These are phyloP conservation scores for Nicotiana benthamiana DNA, from an alignment of 257 asterid genomes.

Conservation along the genomic window DNA sequence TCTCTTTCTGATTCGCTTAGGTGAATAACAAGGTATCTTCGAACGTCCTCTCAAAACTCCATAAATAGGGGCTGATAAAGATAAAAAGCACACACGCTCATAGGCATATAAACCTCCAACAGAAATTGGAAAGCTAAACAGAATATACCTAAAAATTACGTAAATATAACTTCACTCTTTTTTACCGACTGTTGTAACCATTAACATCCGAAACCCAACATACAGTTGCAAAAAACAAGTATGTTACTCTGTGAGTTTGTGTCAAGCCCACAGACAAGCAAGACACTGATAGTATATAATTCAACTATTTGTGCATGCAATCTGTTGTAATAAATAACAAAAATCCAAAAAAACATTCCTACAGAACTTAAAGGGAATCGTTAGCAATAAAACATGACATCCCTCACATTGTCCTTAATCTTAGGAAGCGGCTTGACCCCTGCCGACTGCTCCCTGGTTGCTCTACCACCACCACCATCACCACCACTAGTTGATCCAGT, in stretches of 20 bases:
- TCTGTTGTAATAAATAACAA: background rate
- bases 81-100: background rate
- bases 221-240: background rate
- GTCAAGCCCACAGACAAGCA: background rate
- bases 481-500: conserved; percentile 30
- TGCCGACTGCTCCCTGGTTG: conserved; percentile 25
- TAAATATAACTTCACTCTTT: background rate
- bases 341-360: background rate
- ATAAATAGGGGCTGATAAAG: background rate
- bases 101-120: background rate
- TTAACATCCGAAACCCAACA: background rate
- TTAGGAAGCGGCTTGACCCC: conserved; percentile 32
- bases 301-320: background rate
- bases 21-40: background rate
- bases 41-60: background rate
- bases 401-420: conserved; percentile 40
- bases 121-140: background rate
- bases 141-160: background rate
- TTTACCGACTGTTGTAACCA: background rate
- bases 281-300: background rate
- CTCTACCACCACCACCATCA: conserved; percentile 21
- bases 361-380: background rate
- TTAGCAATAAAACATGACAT: conserved; percentile 73
- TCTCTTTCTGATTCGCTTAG: background rate
- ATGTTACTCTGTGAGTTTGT: background rate